Percentiles rank a stretch among this genome's conserved stretches.
Conservation (phyloP, 2,329 filamentous ascomycete species). For the Nigrograna mackinnonii region DNA sequence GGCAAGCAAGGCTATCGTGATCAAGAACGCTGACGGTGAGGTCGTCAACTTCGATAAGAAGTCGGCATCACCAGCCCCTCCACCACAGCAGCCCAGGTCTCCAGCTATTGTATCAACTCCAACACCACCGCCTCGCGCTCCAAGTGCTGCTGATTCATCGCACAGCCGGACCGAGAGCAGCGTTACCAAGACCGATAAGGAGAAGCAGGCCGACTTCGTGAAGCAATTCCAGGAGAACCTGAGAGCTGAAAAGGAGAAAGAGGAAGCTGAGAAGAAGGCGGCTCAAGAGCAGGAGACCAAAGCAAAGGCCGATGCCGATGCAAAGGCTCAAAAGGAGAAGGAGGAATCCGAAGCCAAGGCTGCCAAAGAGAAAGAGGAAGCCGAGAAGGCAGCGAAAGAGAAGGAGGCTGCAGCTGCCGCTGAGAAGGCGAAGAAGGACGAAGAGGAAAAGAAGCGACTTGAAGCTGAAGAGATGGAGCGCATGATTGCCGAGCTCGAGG, state of each 20-base stretch:
- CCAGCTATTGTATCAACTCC: slow-evolving; percentile 71
- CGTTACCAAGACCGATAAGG: slow-evolving; percentile 71
- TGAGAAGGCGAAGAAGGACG: slow-evolving; percentile 19
- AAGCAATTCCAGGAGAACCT: slow-evolving; percentile 67
- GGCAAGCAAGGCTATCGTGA: slow-evolving; percentile 77
- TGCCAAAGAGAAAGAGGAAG: slow-evolving; percentile 51
- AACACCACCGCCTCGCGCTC: slow-evolving; percentile 70
- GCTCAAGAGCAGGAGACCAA: slow-evolving; percentile 45
- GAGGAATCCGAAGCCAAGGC: slow-evolving; percentile 49
- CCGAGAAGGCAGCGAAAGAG: slow-evolving; percentile 26
- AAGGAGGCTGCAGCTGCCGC: slow-evolving; percentile 34
- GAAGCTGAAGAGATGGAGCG: slow-evolving; percentile 54
- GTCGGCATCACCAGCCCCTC: slow-evolving; percentile 44
- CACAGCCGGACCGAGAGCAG: slow-evolving; percentile 74
- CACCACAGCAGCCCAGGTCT: slow-evolving; percentile 58
- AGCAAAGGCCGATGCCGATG: slow-evolving; percentile 47
- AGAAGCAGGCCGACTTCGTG: slow-evolving; percentile 67
- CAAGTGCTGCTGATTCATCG: slow-evolving; percentile 63
- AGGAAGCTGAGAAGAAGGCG: slow-evolving; percentile 63
- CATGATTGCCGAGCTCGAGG: slow-evolving; percentile 68
- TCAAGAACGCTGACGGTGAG: slow-evolving; percentile 83
- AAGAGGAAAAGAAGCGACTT: slow-evolving; percentile 30
- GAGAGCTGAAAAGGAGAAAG: slow-evolving; percentile 51
- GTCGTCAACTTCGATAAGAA: slow-evolving; percentile 65
- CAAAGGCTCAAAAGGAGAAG: slow-evolving; percentile 46